These are phyloP conservation scores for Termitomyces sp. DNA, from an alignment of 1,284 basidiomycete species.

Conservation along the genomic window DNA sequence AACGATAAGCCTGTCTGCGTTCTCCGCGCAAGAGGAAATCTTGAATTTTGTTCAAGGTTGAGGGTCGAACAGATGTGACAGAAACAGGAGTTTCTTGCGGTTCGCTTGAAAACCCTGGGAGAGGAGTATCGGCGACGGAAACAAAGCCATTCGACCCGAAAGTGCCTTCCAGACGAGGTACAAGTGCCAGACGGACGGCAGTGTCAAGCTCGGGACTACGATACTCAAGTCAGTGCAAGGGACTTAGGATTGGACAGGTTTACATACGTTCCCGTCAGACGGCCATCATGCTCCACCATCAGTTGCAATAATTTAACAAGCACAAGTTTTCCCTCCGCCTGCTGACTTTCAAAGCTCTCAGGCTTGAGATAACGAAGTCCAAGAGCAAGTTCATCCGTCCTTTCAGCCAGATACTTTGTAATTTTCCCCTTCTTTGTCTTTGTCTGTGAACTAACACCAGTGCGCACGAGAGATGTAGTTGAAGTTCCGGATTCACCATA, in stretches of 20 bases:
- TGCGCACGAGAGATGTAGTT: conserved; percentile 62
- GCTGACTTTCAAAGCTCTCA: conserved; percentile 48
- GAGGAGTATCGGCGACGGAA: conserved; percentile 21
- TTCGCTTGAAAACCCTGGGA: conserved; percentile 17
- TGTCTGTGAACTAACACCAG: conserved; percentile 52
- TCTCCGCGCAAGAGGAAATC: conserved; percentile 79
- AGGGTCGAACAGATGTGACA: conserved; percentile 48
- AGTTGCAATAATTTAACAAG: conserved; percentile 73
- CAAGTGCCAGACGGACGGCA: conserved; percentile 52
- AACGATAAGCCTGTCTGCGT: conserved; percentile 82
- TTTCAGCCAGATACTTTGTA: conserved; percentile 69
- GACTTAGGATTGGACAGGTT: background rate
- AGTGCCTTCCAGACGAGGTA: conserved; percentile 46
- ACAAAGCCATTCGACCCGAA: conserved; percentile 21
- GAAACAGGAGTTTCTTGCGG: conserved; percentile 41
- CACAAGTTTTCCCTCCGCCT: conserved; percentile 71
- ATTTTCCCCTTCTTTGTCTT: conserved; percentile 86
- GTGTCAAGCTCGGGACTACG: conserved; percentile 65
- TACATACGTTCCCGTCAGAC: conserved; percentile 82
- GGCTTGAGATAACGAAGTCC: conserved; percentile 70
- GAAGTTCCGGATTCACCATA: conserved; percentile 71
- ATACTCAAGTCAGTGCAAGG: conserved; percentile 17
- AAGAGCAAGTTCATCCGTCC: conserved; percentile 71
- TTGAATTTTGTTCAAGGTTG: conserved; percentile 75
- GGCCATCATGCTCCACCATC: conserved; percentile 85